Percentiles rank a stretch among this genome's conserved stretches.
phyloP scores from a whole-genome alignment of 1,139 yeast genomes.

The Scheffersomyces titani region DNA sequence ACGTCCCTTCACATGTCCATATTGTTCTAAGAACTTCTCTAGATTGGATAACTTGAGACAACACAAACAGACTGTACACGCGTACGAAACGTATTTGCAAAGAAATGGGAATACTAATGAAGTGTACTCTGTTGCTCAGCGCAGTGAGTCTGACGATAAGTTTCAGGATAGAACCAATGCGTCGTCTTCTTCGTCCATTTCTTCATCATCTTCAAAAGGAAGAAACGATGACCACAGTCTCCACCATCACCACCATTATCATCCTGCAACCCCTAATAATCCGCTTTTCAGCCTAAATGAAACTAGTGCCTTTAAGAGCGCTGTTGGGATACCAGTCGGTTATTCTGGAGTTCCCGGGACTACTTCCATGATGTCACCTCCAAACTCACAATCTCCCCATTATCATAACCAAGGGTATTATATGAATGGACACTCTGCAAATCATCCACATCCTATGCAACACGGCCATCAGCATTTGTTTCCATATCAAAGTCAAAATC shows the following conservation, averaged over 20 bases:
- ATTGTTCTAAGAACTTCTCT: slow-evolving; percentile 77
- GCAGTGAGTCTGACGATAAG: not conserved
- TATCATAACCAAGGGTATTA: slow-evolving; percentile 8
- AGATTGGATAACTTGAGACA: slow-evolving; percentile 87
- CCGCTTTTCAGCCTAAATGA: slow-evolving; percentile 5
- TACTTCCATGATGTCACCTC: slow-evolving; percentile 19
- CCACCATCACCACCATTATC: slow-evolving; percentile 7
- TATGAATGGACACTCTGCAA: slow-evolving; percentile 7
- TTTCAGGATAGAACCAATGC: not conserved
- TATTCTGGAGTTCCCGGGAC: not conserved
- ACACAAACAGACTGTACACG: slow-evolving; percentile 91
- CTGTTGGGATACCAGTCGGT: not conserved
- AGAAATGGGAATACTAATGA: not conserved
- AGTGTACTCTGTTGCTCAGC: not conserved
- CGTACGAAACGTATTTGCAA: slow-evolving; percentile 51
- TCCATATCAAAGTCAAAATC: not conserved
- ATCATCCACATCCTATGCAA: slow-evolving; percentile 2
- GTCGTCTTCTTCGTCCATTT: not conserved
- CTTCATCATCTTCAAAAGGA: not conserved
- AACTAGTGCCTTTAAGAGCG: not conserved
- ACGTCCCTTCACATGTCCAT: slow-evolving; percentile 86
- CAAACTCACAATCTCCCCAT: slow-evolving; percentile 19
- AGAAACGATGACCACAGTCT: slow-evolving; percentile 1
- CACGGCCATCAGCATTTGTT: slow-evolving; percentile 3
- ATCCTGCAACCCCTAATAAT: slow-evolving; percentile 11